Evolutionary conservation across 345 rosid species (phyloP), one percentile per base, ranked within the genome.

Genomic region (Conringia planisiliqua): DNA sequence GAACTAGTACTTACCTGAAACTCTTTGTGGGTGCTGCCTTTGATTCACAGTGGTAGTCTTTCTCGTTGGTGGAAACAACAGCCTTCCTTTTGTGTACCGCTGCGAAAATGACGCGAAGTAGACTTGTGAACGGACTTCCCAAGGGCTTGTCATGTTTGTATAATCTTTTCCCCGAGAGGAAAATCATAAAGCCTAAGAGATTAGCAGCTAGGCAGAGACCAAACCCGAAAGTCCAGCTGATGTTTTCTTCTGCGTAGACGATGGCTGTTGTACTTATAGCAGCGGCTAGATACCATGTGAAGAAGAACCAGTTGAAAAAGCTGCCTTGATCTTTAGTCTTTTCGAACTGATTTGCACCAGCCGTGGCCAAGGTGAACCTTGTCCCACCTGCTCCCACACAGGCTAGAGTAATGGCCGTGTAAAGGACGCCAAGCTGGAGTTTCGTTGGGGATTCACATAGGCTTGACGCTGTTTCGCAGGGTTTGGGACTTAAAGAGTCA

Each of bases 251-350:
- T 0, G 83, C 7, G 7, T 83, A 85, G 14, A 85, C 84, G 48
- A 86, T 5, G 0, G 60, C 80, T 0, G 86, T 85, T 20, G 44
- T 29, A 51, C 83, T 65, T 12, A 83, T 35, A 12, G 72, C 72
- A 1, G 30, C 35, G 1, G 52, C 61, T 1, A 62, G 5, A 60
- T 85, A 85, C 33, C 63, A 0, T 3, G 78, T 73, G 68, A 85
- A 55, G 71, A 83, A 80, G 29, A 52, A 86, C 90, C 90, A 88
- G 61, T 83, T 83, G 81, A 88, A 88, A 75, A 79, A 88, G 30
- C 58, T 44, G 5, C 54, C 69, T 72, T 74, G 85, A 55, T 82
- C 83, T 42, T 78, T 64, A 3, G 71, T 55, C 27, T 72, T 66
- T 3, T 78, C 65, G 16, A 79, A 82, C 50, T 85, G 93, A 46